Percentiles rank a stretch among this genome's conserved stretches.
Conservation (phyloP, 257 asterid genomes). For the Primulina huaijiensis region DNA sequence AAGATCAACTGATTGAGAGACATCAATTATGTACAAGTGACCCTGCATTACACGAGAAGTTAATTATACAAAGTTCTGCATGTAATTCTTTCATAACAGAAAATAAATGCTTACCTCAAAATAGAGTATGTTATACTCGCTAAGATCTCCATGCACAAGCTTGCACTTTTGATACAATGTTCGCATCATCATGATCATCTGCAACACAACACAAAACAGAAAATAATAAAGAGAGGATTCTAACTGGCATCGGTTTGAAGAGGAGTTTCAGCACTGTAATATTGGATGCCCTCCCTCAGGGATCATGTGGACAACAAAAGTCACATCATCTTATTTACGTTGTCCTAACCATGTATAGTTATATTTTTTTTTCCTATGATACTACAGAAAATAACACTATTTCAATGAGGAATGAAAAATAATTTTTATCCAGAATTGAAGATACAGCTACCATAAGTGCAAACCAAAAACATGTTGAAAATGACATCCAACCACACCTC, state of each 20-base stretch:
- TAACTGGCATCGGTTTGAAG: neutral
- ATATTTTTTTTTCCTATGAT: too few relatives aligned
- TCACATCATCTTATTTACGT: too few relatives aligned
- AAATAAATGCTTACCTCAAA: constrained; percentile 53
- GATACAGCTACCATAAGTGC: neutral
- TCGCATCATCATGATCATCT: constrained; percentile 80
- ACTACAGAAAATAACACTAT: too few relatives aligned
- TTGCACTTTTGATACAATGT: constrained; percentile 89
- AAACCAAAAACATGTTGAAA: constrained; percentile 8
- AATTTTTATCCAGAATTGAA: too few relatives aligned
- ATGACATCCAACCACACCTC: constrained; percentile 51
- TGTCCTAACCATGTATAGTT: too few relatives aligned
- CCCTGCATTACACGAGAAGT: constrained; percentile 47
- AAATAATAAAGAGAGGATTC: neutral
- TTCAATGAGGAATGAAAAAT: too few relatives aligned
- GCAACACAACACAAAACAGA: constrained; percentile 16
- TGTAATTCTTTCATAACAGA: constrained; percentile 3
- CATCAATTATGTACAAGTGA: constrained; percentile 88
- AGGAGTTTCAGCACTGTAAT: constrained; percentile 4
- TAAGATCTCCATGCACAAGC: constrained; percentile 94
- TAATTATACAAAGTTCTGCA: constrained; percentile 1
- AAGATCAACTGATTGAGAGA: constrained; percentile 94
- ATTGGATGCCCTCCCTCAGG: neutral
- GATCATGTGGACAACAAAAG: neutral
- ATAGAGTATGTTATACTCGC: constrained; percentile 89